Percentiles rank a stretch among this genome's conserved stretches.
phyloP scores from a whole-genome alignment of 192 early-diverging fungal species.

The Coemansia sp. region DNA sequence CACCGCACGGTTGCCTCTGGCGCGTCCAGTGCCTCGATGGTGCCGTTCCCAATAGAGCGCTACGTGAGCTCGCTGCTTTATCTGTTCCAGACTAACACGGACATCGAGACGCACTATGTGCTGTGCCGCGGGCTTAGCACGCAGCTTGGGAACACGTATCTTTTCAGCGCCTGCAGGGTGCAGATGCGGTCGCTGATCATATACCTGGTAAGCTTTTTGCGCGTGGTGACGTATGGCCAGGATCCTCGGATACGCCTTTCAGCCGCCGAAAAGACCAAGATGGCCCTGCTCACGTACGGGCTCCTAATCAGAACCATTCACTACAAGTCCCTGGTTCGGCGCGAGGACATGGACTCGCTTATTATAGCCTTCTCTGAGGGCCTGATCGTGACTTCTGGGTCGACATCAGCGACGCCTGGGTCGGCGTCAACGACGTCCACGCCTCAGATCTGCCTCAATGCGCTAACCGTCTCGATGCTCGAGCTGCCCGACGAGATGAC shows the following conservation, averaged over 20 bases:
- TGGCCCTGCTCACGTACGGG: conserved; percentile 22
- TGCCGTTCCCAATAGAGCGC: conserved; percentile 53
- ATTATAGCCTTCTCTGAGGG: conserved; percentile 73
- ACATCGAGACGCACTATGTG: conserved; percentile 69
- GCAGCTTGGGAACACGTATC: conserved; percentile 71
- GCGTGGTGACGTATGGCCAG: conserved; percentile 22
- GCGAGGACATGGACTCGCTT: conserved; percentile 68
- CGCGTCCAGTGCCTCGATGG: background rate
- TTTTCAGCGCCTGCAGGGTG: conserved; percentile 64
- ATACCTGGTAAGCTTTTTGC: conserved; percentile 65
- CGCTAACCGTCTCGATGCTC: conserved; percentile 72
- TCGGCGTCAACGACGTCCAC: conserved; percentile 57
- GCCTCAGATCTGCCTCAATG: conserved; percentile 78
- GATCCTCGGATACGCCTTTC: conserved; percentile 21
- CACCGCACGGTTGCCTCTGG: conserved; percentile 2
- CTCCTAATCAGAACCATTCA: conserved; percentile 40
- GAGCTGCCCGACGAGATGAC: conserved; percentile 77
- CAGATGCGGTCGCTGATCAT: conserved; percentile 59
- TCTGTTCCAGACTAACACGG: conserved; percentile 63
- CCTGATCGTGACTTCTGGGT: conserved; percentile 45
- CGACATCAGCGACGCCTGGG: conserved; percentile 52
- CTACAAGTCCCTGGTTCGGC: conserved; percentile 58
- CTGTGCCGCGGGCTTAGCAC: conserved; percentile 62
- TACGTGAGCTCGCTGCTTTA: conserved; percentile 60
- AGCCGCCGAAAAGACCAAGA: conserved; percentile 21